Percentiles rank a stretch among this genome's conserved stretches.
Conservation (phyloP, 2,329 filamentous ascomycete genomes). For the Botryotinia convoluta region DNA sequence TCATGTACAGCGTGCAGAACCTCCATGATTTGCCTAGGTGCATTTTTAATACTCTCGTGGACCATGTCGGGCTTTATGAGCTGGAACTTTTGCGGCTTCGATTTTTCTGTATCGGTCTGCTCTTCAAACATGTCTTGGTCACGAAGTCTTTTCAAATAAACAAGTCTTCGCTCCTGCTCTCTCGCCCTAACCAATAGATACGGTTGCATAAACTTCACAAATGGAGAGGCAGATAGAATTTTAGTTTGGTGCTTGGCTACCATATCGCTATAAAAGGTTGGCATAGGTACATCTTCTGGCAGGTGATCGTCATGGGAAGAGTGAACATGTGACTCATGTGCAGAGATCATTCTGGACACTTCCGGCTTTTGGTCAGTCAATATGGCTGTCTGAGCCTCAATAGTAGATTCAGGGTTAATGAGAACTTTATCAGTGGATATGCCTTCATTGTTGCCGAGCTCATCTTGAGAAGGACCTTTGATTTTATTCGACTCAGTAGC, state of each 20-base stretch:
- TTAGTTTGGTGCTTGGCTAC: conserved; percentile 91
- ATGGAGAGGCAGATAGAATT: conserved; percentile 90
- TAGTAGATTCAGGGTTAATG: not conserved
- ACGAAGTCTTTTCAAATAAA: conserved; percentile 76
- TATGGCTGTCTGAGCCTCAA: not conserved
- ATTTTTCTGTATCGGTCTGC: conserved; percentile 56
- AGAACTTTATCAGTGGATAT: not conserved
- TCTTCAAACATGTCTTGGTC: conserved; percentile 68
- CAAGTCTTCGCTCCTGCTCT: conserved; percentile 81
- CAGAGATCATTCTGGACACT: conserved; percentile 34
- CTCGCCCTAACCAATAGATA: conserved; percentile 90
- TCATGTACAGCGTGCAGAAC: conserved; percentile 93
- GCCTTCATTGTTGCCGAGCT: not conserved
- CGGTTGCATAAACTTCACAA: conserved; percentile 91
- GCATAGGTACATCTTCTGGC: conserved; percentile 77
- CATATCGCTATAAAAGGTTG: conserved; percentile 93
- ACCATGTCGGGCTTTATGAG: conserved; percentile 96
- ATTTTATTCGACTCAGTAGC: conserved; percentile 24
- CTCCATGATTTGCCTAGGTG: conserved; percentile 84
- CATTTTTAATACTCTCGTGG: conserved; percentile 74
- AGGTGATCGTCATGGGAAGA: conserved; percentile 52
- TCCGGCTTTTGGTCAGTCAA: conserved; percentile 17
- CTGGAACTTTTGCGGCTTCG: conserved; percentile 71
- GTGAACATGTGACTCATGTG: conserved; percentile 42
- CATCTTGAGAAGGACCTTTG: conserved; percentile 12